Conservation (phyloP, 148 eudicot genomes). For the Selenicereus undatus region DNA sequence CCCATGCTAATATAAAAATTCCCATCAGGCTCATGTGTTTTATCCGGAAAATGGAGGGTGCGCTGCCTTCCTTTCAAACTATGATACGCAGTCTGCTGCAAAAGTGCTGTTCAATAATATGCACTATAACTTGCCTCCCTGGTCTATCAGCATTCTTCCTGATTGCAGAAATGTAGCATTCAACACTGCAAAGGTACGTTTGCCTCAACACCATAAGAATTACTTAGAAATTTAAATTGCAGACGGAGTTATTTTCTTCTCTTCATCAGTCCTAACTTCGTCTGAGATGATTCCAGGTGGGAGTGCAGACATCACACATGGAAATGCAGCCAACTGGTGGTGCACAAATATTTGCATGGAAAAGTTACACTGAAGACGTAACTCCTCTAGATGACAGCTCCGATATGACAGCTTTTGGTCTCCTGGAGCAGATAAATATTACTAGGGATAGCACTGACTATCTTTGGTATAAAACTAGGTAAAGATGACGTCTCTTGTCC, state of each 20-base stretch:
- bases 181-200: constrained; percentile 90
- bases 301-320: constrained; percentile 78
- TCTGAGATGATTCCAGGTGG: constrained; percentile 48
- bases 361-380: constrained; percentile 75
- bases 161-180: constrained; percentile 84
- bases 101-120: constrained; percentile 70
- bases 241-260: constrained; percentile 7
- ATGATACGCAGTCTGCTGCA: constrained; percentile 51
- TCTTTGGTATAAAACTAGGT: constrained; percentile 96
- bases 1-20: constrained; percentile 12
- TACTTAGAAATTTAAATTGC: neutral
- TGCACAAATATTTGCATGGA: constrained; percentile 55
- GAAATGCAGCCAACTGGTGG: constrained; percentile 60
- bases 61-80: constrained; percentile 85
- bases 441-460: constrained; percentile 89
- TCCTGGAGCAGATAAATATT: constrained; percentile 85
- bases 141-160: constrained; percentile 99
- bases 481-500: constrained; percentile 13
- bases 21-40: constrained; percentile 74
- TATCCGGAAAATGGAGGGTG: constrained; percentile 65
- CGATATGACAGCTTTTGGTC: constrained; percentile 56
- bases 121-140: constrained; percentile 90
- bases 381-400: constrained; percentile 51
- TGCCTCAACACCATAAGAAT: neutral
- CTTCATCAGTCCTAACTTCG: neutral